Evolutionary conservation across 345 rosid genomes (phyloP).

Genomic region (Eucalyptus brandiana): DNA sequence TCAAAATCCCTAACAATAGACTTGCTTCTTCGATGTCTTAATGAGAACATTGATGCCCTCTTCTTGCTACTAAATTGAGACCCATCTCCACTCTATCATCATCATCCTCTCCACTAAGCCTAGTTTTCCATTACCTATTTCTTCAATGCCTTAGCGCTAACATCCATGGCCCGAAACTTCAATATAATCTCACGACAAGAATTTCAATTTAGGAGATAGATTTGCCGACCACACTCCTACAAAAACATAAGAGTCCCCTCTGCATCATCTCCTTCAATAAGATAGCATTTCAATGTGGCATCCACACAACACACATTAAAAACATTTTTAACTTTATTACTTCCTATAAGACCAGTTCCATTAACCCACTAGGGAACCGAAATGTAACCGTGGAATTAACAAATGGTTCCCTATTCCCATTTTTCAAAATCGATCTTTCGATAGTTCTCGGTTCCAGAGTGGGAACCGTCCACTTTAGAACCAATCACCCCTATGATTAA

Average conservation of each 20-base stretch:
- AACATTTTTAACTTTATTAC: background rate
- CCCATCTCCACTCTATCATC: background rate
- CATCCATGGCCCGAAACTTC: background rate
- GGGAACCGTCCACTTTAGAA: background rate
- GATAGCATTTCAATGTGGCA: background rate
- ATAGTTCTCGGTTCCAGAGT: background rate
- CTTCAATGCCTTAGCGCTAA: background rate
- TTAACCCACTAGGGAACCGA: fast-evolving
- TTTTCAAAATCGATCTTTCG: too few relatives aligned
- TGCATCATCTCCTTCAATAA: background rate
- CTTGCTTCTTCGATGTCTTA: background rate
- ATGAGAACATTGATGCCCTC: background rate
- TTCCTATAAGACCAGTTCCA: background rate
- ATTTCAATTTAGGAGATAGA: background rate
- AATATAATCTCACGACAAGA: background rate
- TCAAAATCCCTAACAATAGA: background rate
- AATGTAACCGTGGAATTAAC: fast-evolving
- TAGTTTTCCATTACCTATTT: background rate
- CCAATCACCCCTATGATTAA: background rate
- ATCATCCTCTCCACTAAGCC: background rate
- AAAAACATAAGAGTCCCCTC: background rate
- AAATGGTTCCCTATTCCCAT: fast-evolving
- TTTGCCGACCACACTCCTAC: background rate
- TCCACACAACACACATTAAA: background rate
- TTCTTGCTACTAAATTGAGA: background rate